Evolutionary conservation across 139 green algal genomes (phyloP).

Genomic region (Haematococcus lacustris): DNA sequence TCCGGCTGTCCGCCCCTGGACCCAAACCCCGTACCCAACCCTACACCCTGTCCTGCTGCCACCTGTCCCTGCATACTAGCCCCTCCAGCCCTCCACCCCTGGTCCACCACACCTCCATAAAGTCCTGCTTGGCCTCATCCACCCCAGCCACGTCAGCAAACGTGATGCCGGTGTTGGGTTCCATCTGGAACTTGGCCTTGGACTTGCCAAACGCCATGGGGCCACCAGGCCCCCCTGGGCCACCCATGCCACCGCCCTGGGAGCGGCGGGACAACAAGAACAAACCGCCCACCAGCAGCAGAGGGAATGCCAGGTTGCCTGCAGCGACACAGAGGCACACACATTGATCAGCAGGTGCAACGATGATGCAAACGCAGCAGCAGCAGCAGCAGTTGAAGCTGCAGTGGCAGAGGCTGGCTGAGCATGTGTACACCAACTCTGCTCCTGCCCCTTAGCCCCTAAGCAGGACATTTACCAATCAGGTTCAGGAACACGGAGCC

Average conservation of each 20-base stretch:
- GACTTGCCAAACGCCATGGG: constrained; percentile 94
- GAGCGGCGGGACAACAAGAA: constrained; percentile 92
- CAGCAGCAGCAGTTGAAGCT: too few species aligned
- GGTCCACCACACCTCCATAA: constrained; percentile 95
- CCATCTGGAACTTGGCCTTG: constrained; percentile 98
- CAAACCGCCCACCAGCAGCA: constrained; percentile 97
- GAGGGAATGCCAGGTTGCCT: constrained; percentile 98
- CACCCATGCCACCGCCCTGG: constrained; percentile 68
- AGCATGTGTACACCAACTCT: too few species aligned
- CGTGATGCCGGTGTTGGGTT: constrained; percentile 97
- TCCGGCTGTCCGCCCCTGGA: too few species aligned
- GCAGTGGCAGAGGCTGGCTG: too few species aligned
- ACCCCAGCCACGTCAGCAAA: constrained; percentile 98
- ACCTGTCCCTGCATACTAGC: too few species aligned
- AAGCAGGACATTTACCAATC: constrained; percentile 62
- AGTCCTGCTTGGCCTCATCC: constrained; percentile 99
- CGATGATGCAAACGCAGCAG: too few species aligned
- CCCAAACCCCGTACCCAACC: too few species aligned
- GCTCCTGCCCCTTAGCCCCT: too few species aligned
- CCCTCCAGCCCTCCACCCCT: too few species aligned
- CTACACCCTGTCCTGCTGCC: too few species aligned
- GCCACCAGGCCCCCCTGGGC: constrained; percentile 85
- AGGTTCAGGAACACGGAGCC: constrained; percentile 89
- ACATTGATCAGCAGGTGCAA: too few species aligned
- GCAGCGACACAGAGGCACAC: neutral